These are phyloP conservation scores for Pyrenophora graminea DNA, from an alignment of 2,329 filamentous ascomycete species.

Conservation along the genomic window DNA sequence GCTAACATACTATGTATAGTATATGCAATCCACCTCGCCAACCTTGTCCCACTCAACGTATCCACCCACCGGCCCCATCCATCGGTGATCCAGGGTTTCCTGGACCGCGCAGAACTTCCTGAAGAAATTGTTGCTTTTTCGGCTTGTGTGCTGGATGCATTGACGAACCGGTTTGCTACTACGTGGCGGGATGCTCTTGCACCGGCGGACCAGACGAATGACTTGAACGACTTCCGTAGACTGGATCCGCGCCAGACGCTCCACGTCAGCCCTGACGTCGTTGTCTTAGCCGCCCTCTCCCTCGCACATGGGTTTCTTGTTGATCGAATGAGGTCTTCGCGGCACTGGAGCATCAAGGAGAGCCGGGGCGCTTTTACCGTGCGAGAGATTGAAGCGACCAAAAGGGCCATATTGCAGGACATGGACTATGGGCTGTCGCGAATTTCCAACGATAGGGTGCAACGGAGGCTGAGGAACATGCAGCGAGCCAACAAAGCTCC, in stretches of 20 bases:
- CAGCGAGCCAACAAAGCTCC: conserved; percentile 19
- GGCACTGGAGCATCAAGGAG: conserved; percentile 42
- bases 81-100: conserved; percentile 32
- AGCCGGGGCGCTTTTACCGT: conserved; percentile 29
- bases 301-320: conserved; percentile 43
- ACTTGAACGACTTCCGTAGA: conserved; percentile 18
- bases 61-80: conserved; percentile 34
- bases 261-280: conserved; percentile 36
- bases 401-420: conserved; percentile 40
- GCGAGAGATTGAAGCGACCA: conserved; percentile 40
- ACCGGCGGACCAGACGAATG: conserved; percentile 20
- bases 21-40: conserved; percentile 42
- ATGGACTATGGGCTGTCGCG: conserved; percentile 46
- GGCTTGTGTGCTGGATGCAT: conserved; percentile 45
- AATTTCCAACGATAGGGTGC: conserved; percentile 41
- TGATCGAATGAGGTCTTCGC: conserved; percentile 36
- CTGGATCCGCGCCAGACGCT: conserved; percentile 21
- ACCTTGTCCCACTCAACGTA: conserved; percentile 43
- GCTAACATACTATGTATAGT: conserved; percentile 37
- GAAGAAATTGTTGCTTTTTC: conserved; percentile 45
- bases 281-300: conserved; percentile 43
- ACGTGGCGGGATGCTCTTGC: conserved; percentile 36
- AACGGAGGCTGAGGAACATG: conserved; percentile 39
- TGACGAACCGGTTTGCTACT: conserved; percentile 39
- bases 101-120: conserved; percentile 39